A percentile compares a stretch with the other conserved stretches of the same genome.
Conservation (phyloP, 2,329 filamentous ascomycete species). For the Aciculosporium take region DNA sequence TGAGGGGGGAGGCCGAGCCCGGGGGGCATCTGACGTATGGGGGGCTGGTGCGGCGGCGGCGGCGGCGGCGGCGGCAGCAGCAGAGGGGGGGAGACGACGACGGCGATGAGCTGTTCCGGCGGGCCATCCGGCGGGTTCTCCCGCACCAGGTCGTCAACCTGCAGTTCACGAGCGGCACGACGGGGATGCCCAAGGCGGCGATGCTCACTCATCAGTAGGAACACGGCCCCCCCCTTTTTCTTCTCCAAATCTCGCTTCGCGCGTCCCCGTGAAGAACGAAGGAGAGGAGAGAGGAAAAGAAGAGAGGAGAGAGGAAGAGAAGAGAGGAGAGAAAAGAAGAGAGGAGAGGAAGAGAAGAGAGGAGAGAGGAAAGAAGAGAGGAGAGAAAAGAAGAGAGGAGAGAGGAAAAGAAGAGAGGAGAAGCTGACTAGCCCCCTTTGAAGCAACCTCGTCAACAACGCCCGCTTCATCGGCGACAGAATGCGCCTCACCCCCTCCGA, state of each 20-base stretch:
- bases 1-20: slow-evolving; percentile 39
- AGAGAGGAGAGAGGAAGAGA: not conserved
- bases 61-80: slow-evolving; percentile 16
- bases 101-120: slow-evolving; percentile 34
- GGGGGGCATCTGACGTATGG: slow-evolving; percentile 45
- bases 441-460: slow-evolving; percentile 49
- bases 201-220: slow-evolving; percentile 56
- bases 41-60: slow-evolving; percentile 39
- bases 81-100: slow-evolving; percentile 32
- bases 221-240: not conserved
- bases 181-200: slow-evolving; percentile 57
- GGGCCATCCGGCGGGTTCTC: slow-evolving; percentile 39
- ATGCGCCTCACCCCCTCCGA: slow-evolving; percentile 55
- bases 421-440: not conserved
- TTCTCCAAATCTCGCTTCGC: too few species aligned
- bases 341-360: too few species aligned
- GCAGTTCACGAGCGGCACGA: slow-evolving; percentile 65
- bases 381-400: not conserved
- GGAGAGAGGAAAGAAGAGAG: too few species aligned
- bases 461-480: slow-evolving; percentile 57
- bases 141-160: slow-evolving; percentile 58
- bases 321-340: not conserved
- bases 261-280: too few species aligned
- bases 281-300: not conserved
- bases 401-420: not conserved